Conservation (phyloP, 2,329 filamentous ascomycete species). For the Xylaria sp. region DNA sequence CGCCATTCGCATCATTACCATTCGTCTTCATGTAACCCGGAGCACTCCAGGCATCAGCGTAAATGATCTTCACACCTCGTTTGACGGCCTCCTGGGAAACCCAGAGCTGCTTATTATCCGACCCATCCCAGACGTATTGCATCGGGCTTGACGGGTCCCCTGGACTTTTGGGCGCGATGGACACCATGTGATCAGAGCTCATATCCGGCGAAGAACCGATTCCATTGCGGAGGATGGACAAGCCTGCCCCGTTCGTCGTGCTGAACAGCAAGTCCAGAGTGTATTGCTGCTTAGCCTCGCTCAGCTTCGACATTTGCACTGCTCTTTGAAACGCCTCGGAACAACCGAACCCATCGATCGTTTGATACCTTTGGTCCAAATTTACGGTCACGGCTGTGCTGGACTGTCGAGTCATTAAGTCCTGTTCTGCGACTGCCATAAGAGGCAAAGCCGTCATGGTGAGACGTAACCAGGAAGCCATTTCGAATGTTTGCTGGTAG, state of each 20-base stretch:
- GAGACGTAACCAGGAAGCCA: conserved; percentile 36
- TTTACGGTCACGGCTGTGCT: conserved; percentile 46
- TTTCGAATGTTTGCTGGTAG: not conserved
- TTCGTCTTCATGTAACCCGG: conserved; percentile 62
- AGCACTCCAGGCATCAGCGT: conserved; percentile 60
- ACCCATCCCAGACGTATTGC: conserved; percentile 58
- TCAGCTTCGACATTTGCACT: conserved; percentile 53
- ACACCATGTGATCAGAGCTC: conserved; percentile 43
- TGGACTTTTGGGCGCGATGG: conserved; percentile 58
- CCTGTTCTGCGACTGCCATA: conserved; percentile 1
- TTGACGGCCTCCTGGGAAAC: conserved; percentile 60
- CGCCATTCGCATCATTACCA: conserved; percentile 42
- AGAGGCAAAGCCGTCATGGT: conserved; percentile 19
- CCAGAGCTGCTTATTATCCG: conserved; percentile 63
- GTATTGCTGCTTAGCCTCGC: conserved; percentile 47
- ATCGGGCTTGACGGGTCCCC: conserved; percentile 55
- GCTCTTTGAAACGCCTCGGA: conserved; percentile 61
- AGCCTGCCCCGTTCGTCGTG: conserved; percentile 58
- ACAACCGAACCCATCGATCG: conserved; percentile 61
- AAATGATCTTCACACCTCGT: conserved; percentile 54
- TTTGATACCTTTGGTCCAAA: conserved; percentile 47
- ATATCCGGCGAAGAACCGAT: conserved; percentile 54
- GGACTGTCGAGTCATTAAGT: conserved; percentile 26
- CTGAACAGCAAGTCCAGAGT: conserved; percentile 60
- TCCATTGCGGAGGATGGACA: conserved; percentile 63